phyloP scores from a whole-genome alignment of 345 rosid genomes.

The Eucalyptus rudis region DNA sequence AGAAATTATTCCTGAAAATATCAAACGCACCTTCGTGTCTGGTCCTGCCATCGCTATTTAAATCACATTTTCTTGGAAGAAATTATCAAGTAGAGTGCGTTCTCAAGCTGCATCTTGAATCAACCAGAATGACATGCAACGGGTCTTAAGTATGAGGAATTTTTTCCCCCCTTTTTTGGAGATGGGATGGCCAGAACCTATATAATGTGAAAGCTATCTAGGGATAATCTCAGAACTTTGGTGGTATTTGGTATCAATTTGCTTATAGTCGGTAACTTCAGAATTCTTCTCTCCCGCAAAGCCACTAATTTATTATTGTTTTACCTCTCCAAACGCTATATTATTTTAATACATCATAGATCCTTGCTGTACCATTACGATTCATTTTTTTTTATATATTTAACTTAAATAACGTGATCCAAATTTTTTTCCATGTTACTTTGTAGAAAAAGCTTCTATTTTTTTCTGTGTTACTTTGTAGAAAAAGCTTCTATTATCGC shows the following conservation, averaged over 20 bases:
- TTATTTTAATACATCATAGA: background rate
- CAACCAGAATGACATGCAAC: background rate
- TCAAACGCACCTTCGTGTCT: background rate
- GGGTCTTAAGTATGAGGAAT: background rate
- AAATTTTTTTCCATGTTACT: background rate
- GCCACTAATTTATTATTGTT: background rate
- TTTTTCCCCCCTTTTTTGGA: background rate
- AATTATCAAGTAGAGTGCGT: background rate
- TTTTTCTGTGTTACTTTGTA: background rate
- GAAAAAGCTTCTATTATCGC: background rate
- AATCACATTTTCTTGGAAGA: background rate
- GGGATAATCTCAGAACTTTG: background rate
- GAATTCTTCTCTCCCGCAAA: background rate
- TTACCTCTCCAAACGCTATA: background rate
- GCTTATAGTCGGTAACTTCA: background rate
- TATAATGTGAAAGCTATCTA: background rate
- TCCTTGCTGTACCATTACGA: background rate
- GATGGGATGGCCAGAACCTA: background rate
- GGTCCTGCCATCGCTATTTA: background rate
- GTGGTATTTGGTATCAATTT: background rate
- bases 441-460: background rate
- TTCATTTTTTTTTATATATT: background rate
- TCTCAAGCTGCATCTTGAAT: background rate
- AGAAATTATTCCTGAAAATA: no score
- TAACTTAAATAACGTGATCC: background rate